Evolutionary conservation across 352 stramenopile genomes (phyloP).

Genomic region (Bremia lactucae): DNA sequence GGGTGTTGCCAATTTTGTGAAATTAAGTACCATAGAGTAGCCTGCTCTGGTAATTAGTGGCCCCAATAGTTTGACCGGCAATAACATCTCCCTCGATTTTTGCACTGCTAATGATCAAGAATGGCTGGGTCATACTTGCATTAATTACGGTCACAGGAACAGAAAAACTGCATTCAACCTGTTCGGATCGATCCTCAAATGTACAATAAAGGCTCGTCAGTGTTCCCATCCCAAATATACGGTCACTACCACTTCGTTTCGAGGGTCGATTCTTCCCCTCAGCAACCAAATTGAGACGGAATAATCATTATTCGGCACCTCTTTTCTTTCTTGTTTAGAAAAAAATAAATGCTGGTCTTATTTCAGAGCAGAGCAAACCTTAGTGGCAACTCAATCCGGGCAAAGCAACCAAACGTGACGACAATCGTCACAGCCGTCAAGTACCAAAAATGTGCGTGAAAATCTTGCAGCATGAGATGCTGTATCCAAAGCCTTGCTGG

Average conservation of each 20-base stretch:
- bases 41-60: conserved; percentile 45
- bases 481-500: conserved; percentile 73
- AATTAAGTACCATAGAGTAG: conserved; percentile 17
- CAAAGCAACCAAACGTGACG: conserved; percentile 80
- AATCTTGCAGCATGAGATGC: conserved; percentile 78
- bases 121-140: conserved; percentile 68
- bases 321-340: conserved; percentile 63
- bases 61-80: conserved; percentile 46
- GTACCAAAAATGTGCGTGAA: conserved; percentile 82
- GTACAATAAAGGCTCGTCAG: too few species aligned
- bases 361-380: conserved; percentile 59
- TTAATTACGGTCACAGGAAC: conserved; percentile 81
- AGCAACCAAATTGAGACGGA: too few species aligned
- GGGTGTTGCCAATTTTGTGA: too few species aligned
- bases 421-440: conserved; percentile 75
- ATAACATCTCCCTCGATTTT: conserved; percentile 53
- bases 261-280: too few species aligned
- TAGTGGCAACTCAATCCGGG: conserved; percentile 52
- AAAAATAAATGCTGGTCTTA: too few species aligned
- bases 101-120: conserved; percentile 73
- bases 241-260: too few species aligned
- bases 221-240: too few species aligned
- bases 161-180: conserved; percentile 44
- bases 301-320: conserved; percentile 63
- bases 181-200: conserved; percentile 41